These are phyloP conservation scores for Saturnispora diversa DNA, from an alignment of 805 yeast species.

Conservation along the genomic window DNA sequence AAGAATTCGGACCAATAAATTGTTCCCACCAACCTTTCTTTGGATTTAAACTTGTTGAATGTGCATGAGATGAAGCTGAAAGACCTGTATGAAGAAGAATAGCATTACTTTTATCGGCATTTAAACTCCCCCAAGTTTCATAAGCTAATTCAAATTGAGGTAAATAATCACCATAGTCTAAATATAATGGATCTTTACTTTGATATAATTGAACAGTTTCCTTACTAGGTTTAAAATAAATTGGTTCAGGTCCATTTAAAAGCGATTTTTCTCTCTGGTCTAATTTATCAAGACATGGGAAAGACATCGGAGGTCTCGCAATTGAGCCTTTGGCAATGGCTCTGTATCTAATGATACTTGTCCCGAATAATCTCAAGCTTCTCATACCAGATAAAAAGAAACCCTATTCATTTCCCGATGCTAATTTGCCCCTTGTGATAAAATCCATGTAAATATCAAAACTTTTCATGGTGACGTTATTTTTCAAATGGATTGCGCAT, in stretches of 20 bases:
- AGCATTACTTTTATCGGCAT: conserved; percentile 57
- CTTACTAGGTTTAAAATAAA: conserved; percentile 57
- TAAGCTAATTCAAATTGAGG: conserved; percentile 78
- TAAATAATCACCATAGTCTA: conserved; percentile 76
- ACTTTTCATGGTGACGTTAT: neutral
- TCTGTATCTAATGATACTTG: neutral
- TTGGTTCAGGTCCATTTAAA: conserved; percentile 72
- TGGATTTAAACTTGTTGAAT: conserved; percentile 60
- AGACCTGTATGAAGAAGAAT: conserved; percentile 82
- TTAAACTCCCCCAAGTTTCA: conserved; percentile 84
- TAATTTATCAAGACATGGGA: conserved; percentile 78
- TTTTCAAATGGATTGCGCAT: neutral
- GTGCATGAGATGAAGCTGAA: conserved; percentile 91
- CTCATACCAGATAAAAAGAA: neutral
- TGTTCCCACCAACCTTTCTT: conserved; percentile 94
- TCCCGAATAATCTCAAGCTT: neutral
- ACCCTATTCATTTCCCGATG: neutral
- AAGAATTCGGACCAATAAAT: conserved; percentile 77
- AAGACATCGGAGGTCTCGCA: conserved; percentile 44
- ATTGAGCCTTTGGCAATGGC: conserved; percentile 3
- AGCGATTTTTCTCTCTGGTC: conserved; percentile 44
- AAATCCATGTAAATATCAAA: too few relatives aligned
- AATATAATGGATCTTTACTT: conserved; percentile 49
- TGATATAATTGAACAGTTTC: conserved; percentile 58
- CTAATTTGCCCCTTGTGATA: neutral